Evolutionary conservation across 164 flowering plant species (phyloP), one percentile per base, ranked within the genome.

Genomic region (Magnolia officinalis): DNA sequence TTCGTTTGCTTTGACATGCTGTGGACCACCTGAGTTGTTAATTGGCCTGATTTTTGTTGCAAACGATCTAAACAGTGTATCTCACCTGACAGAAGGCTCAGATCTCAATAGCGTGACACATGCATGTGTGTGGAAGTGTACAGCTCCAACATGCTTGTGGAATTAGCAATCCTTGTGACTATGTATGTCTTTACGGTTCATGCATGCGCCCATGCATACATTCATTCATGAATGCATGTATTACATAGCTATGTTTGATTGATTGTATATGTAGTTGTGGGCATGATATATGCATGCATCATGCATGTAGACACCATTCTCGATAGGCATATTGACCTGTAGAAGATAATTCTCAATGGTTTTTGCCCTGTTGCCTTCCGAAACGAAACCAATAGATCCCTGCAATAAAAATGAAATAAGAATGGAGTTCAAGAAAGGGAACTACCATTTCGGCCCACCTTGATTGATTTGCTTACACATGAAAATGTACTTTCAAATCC

Each of bases 381-480:
- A 86, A 94, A 96, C 11, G 98, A 92, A 45, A 89, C 87, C 6
- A 96, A 91, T 14, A 94, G 92, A 65, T 96, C 99, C 89, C 99
- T 96, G 84, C n/a, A 71, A n/a, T 7, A 2, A 67, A 71, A 37
- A n/a, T 5, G 11, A 23, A 65, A 7, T 24, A 8, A 21, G 68
- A 65, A 65, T 65, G 24, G 11, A 65, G 13, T 24, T 24, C 13
- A 10, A 14, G 26, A 65, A 23, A 65, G 24, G 13, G 11, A 65
- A 65, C 68, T 13, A 24, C 45, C 45, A 37, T 4, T 37, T 37
- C 45, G 0, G 45, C 45, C 45, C 45, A 37, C 45, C 45, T 5
- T 37, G 45, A 37, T 37, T 37, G 45, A 37, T 37, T 37, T 37
- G 6, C 45, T 37, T 5, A 37, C 45, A 4, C 45, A 37, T 6